Evolutionary conservation across 2,329 filamentous ascomycete genomes (phyloP).

Genomic region (Colletotrichum melonis): DNA sequence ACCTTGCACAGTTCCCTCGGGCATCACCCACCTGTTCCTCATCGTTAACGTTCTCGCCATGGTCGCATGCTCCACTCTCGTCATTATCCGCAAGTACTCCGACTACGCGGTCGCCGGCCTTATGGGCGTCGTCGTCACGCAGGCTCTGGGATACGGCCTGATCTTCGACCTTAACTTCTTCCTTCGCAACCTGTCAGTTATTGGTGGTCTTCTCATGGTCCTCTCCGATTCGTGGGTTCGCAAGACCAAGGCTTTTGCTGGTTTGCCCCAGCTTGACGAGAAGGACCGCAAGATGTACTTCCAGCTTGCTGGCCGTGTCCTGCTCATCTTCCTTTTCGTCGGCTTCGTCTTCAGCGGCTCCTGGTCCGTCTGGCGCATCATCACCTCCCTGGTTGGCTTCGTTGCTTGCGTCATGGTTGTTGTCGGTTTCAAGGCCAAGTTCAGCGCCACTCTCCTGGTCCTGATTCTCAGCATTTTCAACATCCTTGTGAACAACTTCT

Average conservation of each 20-base stretch:
- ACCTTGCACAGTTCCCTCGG: conserved; percentile 76
- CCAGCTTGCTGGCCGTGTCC: conserved; percentile 93
- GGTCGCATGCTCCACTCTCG: conserved; percentile 82
- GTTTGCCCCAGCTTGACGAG: conserved; percentile 93
- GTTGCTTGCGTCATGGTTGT: conserved; percentile 98
- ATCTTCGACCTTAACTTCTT: conserved; percentile 99
- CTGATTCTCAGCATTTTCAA: conserved; percentile 98
- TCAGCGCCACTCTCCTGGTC: conserved; percentile 94
- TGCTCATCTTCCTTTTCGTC: conserved; percentile 97
- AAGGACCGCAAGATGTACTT: conserved; percentile 99
- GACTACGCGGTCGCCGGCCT: conserved; percentile 93
- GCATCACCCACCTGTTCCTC: conserved; percentile 93
- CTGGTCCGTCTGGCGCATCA: conserved; percentile 89
- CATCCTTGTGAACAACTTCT: conserved; percentile 98
- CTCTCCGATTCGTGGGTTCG: conserved; percentile 97
- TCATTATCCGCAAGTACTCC: conserved; percentile 92
- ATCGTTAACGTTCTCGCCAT: conserved; percentile 91
- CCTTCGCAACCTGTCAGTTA: conserved; percentile 96
- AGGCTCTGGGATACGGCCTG: conserved; percentile 95
- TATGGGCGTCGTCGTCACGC: conserved; percentile 89
- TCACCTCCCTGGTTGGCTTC: conserved; percentile 86
- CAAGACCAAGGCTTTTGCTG: conserved; percentile 96
- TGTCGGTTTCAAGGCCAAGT: conserved; percentile 99
- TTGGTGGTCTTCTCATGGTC: conserved; percentile 97
- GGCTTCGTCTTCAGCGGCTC: conserved; percentile 96